phyloP scores from a whole-genome alignment of 1,284 basidiomycete species.

The Exobasidium cylindrosporum region DNA sequence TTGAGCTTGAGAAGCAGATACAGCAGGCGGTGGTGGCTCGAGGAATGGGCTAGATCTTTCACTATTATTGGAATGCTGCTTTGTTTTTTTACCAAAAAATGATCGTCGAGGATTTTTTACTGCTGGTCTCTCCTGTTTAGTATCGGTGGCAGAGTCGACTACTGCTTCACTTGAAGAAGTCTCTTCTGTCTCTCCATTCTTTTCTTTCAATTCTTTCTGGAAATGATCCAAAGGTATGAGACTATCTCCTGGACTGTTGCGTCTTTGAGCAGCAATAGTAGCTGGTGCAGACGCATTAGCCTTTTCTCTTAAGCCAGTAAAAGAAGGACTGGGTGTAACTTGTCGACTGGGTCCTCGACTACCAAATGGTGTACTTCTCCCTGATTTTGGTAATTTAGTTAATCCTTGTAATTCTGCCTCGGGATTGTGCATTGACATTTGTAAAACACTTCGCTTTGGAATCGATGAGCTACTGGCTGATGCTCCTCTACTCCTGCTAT shows the following conservation, averaged over 20 bases:
- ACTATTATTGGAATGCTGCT: background rate
- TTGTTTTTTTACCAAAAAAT: background rate
- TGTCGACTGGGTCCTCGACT: constrained; percentile 30
- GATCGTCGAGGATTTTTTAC: background rate
- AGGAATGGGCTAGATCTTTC: background rate
- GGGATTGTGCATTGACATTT: constrained; percentile 46
- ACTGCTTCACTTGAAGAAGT: background rate
- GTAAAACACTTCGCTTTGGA: constrained; percentile 25
- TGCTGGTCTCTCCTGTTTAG: background rate
- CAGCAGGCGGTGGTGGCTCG: background rate
- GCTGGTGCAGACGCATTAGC: constrained; percentile 5
- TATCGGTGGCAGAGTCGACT: background rate
- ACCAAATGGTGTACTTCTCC: constrained; percentile 35
- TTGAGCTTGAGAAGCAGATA: background rate
- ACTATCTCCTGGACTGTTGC: background rate
- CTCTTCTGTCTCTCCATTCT: background rate
- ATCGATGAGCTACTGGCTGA: background rate
- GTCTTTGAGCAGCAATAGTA: background rate
- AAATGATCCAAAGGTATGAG: background rate
- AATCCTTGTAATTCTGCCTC: constrained; percentile 38
- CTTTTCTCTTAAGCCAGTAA: constrained; percentile 20
- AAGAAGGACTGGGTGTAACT: constrained; percentile 28
- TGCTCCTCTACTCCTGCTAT: constrained; percentile 14
- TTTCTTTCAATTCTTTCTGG: background rate
- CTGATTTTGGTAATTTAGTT: constrained; percentile 29